A percentile compares a stretch with the other conserved stretches of the same genome.
phyloP scores from a whole-genome alignment of 768 basidiomycete genomes.

The Boletus vermiculosoides region DNA sequence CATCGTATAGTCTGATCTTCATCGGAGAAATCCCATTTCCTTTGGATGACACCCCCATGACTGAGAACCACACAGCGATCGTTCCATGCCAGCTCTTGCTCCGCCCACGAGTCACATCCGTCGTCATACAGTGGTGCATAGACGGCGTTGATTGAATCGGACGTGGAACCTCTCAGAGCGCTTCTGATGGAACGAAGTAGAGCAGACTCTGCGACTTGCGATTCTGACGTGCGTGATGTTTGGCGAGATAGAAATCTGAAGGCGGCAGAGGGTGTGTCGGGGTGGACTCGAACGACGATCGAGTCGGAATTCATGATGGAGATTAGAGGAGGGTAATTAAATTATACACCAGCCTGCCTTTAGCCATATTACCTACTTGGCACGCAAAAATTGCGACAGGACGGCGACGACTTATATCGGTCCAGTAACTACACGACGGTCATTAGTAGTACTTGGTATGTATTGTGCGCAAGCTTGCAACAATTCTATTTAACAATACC shows the following conservation, averaged over 20 bases:
- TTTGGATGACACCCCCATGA: slow-evolving; percentile 63
- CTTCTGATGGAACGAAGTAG: slow-evolving; percentile 57
- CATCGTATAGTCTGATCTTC: slow-evolving; percentile 74
- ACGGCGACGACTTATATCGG: too few relatives aligned
- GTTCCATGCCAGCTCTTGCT: slow-evolving; percentile 73
- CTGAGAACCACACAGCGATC: slow-evolving; percentile 59
- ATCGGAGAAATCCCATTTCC: slow-evolving; percentile 72
- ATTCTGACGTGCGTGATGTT: slow-evolving; percentile 14
- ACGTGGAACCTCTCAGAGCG: slow-evolving; percentile 57
- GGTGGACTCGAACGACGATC: slow-evolving; percentile 41
- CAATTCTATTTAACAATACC: slow-evolving; percentile 17
- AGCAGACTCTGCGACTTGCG: slow-evolving; percentile 28
- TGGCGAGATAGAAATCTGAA: slow-evolving; percentile 39
- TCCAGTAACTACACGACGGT: too few relatives aligned
- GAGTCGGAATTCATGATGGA: slow-evolving; percentile 19
- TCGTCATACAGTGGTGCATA: slow-evolving; percentile 43
- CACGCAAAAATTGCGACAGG: neutral
- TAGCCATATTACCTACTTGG: neutral
- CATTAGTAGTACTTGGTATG: neutral
- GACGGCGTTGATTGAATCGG: slow-evolving; percentile 40
- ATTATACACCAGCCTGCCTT: too few relatives aligned
- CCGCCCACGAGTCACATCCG: slow-evolving; percentile 43
- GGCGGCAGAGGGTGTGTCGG: slow-evolving; percentile 44
- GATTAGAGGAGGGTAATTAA: neutral
- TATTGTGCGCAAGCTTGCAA: slow-evolving; percentile 4